Evolutionary conservation across 208 protist genomes (phyloP).

Genomic region (Wallacemonas rigidus): DNA sequence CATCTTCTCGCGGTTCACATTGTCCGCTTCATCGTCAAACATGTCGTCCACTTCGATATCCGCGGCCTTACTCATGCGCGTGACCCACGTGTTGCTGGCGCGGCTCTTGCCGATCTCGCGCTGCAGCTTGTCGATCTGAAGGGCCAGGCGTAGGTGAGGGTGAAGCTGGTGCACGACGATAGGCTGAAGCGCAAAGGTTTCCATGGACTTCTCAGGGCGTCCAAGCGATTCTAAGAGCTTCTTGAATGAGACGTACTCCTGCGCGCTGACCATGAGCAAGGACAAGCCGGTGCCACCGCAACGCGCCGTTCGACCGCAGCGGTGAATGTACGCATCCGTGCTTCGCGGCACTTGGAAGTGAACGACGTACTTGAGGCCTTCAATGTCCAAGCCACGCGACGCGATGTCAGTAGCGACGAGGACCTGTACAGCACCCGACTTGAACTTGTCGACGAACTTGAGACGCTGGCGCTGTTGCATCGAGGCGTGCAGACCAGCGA

Average conservation of each 20-base stretch:
- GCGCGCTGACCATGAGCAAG: slow-evolving; percentile 80
- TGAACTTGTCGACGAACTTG: slow-evolving; percentile 97
- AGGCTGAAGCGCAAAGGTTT: slow-evolving; percentile 81
- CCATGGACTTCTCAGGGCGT: slow-evolving; percentile 58
- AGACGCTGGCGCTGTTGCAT: slow-evolving; percentile 98
- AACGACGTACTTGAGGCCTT: slow-evolving; percentile 95
- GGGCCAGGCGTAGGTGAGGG: slow-evolving; percentile 67
- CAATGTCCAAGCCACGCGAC: slow-evolving; percentile 95
- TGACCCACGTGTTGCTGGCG: slow-evolving; percentile 71
- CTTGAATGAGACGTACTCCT: slow-evolving; percentile 86
- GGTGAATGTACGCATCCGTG: slow-evolving; percentile 96
- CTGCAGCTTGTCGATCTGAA: slow-evolving; percentile 89
- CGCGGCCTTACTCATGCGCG: slow-evolving; percentile 71
- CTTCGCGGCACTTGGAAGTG: slow-evolving; percentile 97
- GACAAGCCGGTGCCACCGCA: slow-evolving; percentile 83
- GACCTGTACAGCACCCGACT: slow-evolving; percentile 62
- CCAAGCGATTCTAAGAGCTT: slow-evolving; percentile 84
- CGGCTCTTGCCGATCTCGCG: slow-evolving; percentile 82
- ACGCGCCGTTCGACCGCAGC: slow-evolving; percentile 96
- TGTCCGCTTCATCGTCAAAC: slow-evolving; percentile 73
- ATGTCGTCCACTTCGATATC: slow-evolving; percentile 86
- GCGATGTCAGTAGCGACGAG: slow-evolving; percentile 94
- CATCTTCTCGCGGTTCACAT: slow-evolving; percentile 66
- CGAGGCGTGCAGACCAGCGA: slow-evolving; percentile 92
- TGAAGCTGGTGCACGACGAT: slow-evolving; percentile 83